Evolutionary conservation across 305 asterid species (phyloP), one percentile per base, ranked within the genome.

Genomic region (Solanum hybrid): DNA sequence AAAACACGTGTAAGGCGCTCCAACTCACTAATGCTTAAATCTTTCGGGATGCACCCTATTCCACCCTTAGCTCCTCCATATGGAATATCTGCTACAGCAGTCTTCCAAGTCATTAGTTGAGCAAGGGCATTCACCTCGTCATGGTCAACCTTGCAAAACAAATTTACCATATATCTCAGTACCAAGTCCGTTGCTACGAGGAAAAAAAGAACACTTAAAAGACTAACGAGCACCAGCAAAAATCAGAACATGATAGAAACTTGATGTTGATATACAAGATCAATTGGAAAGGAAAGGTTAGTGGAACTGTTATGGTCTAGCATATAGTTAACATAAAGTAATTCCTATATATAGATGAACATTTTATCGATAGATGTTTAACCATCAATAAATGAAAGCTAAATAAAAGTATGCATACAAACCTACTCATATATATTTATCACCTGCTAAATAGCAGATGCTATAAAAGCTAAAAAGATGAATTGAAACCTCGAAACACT

Each of bases 61-160:
- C 99, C 99, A 45, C 99, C 99, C 93, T 97, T 97, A 78, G 99
- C 99, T 83, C 99, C 99, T 70, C 99, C 99, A 90, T 96, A 97
- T 4, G 99, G 99, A 90, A 97, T 93, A 89, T 97, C 96, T n/a
- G 94, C 98, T 72, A 97, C 99, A 77, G 99, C 99, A 72, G 98
- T 97, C 96, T 97, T 97, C 99, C 99, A 97, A 20, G 99, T 97
- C 99, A 97, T 97, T 93, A 97, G 87, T 94, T 97, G 99, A 88
- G 99, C 99, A 82, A 97, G 98, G 39, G 99, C 99, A 89, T 97
- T 97, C 84, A 97, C 99, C 92, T 96, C 99, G 92, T 97, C 99
- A 22, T 94, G 98, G 88, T 97, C 98, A 92, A 97, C 99, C 99
- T 97, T 51, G 78, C 73, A 82, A 15, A 41, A 41, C 26, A 41